Evolutionary conservation across 352 stramenopile species (phyloP).

Genomic region (Phytophthora pistaciae): DNA sequence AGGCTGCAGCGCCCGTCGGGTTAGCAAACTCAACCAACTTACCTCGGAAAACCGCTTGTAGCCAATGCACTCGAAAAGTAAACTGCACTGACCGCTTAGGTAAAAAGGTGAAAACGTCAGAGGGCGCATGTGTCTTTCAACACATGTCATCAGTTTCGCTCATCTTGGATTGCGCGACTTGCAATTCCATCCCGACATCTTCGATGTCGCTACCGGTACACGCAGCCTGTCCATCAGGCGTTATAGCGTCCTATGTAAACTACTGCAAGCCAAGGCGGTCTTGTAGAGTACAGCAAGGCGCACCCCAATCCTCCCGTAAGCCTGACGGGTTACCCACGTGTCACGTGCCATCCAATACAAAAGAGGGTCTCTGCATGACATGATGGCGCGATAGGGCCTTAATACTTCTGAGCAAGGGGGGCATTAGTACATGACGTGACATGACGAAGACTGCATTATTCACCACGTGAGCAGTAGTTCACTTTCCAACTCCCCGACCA

Average conservation of each 20-base stretch:
- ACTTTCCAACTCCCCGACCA: neutral
- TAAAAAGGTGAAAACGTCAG: too few relatives aligned
- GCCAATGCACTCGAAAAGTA: too few relatives aligned
- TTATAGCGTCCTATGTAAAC: neutral
- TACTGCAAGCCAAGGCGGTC: neutral
- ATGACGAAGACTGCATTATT: neutral
- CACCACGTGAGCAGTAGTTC: constrained; percentile 7
- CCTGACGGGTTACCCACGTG: too few relatives aligned
- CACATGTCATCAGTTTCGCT: neutral
- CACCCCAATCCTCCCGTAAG: neutral
- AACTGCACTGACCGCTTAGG: too few relatives aligned
- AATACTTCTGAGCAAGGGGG: too few relatives aligned
- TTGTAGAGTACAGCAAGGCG: neutral
- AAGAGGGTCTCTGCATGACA: too few relatives aligned
- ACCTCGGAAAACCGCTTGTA: too few relatives aligned
- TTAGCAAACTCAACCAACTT: too few relatives aligned
- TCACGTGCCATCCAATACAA: too few relatives aligned
- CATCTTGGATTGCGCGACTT: neutral
- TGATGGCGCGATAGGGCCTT: too few relatives aligned
- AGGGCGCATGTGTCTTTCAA: neutral
- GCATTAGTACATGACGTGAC: neutral
- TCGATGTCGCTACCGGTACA: neutral
- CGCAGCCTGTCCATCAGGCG: neutral
- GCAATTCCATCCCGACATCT: too few relatives aligned
- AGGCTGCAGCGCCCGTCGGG: too few relatives aligned